Evolutionary conservation across 176 grass and related monocot species (phyloP).

Genomic region (Triticum turgidum): DNA sequence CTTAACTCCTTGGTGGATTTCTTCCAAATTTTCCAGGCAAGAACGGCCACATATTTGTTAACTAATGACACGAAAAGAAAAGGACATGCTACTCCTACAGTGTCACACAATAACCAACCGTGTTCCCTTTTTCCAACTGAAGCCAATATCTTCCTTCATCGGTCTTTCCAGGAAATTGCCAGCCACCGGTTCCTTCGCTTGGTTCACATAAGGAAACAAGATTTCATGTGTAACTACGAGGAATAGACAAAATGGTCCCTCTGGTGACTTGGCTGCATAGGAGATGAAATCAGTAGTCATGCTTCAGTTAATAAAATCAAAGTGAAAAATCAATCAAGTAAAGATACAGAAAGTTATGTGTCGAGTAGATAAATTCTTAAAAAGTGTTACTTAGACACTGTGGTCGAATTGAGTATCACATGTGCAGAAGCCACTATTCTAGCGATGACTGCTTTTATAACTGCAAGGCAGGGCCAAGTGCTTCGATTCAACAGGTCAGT

Average conservation of each 20-base stretch:
- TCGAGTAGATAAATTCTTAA: background rate
- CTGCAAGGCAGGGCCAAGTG: background rate
- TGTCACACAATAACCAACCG: background rate
- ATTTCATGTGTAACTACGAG: background rate
- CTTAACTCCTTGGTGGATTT: background rate
- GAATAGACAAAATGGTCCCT: background rate
- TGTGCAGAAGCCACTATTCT: background rate
- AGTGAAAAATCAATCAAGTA: background rate
- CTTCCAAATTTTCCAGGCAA: slow-evolving; percentile 17
- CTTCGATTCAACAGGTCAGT: background rate
- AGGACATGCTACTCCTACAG: background rate
- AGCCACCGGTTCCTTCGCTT: background rate
- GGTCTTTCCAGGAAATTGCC: slow-evolving; percentile 36
- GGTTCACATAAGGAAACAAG: background rate
- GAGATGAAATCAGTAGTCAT: background rate
- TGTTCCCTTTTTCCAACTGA: background rate
- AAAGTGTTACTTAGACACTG: background rate
- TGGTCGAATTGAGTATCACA: background rate
- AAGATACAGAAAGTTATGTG: background rate
- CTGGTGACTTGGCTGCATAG: no score
- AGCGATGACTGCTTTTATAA: background rate
- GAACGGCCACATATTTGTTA: background rate
- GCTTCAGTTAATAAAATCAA: background rate
- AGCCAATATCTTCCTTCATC: background rate
- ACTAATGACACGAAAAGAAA: background rate